Evolutionary conservation across 2,329 filamentous ascomycete species (phyloP).

Genomic region (Mariannaea elegans): DNA sequence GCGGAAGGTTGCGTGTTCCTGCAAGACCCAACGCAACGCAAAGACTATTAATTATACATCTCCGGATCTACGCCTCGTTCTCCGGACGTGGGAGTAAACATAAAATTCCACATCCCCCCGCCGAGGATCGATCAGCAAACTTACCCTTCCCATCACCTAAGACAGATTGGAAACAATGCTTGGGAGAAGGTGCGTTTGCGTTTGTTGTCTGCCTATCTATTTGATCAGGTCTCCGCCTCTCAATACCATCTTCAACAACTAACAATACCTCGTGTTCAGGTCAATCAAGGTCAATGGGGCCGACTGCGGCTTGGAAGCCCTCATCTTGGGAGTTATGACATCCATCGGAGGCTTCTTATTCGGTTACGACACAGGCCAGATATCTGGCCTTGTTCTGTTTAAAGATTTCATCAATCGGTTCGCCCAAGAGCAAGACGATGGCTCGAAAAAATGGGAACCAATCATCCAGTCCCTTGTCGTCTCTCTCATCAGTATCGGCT

Average conservation of each 20-base stretch:
- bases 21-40: constrained; percentile 2
- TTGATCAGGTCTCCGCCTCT: not conserved
- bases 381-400: constrained; percentile 61
- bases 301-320: constrained; percentile 51
- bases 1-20: not conserved
- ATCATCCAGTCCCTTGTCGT: constrained; percentile 62
- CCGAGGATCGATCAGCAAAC: not conserved
- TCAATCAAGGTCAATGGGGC: constrained; percentile 54
- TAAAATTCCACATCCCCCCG: constrained; percentile 35
- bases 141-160: constrained; percentile 13
- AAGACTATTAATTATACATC: not conserved
- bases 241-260: not conserved
- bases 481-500: constrained; percentile 65
- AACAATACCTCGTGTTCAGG: constrained; percentile 33
- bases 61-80: not conserved
- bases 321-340: constrained; percentile 59
- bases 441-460: constrained; percentile 49
- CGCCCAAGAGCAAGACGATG: constrained; percentile 53
- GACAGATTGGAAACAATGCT: constrained; percentile 35
- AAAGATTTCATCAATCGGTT: constrained; percentile 66
- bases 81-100: not conserved
- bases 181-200: constrained; percentile 33
- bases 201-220: not conserved
- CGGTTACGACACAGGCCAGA: constrained; percentile 69
- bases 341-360: constrained; percentile 70